These are phyloP conservation scores for Termitomyces titanicus DNA, from an alignment of 768 basidiomycete genomes.

Conservation along the genomic window DNA sequence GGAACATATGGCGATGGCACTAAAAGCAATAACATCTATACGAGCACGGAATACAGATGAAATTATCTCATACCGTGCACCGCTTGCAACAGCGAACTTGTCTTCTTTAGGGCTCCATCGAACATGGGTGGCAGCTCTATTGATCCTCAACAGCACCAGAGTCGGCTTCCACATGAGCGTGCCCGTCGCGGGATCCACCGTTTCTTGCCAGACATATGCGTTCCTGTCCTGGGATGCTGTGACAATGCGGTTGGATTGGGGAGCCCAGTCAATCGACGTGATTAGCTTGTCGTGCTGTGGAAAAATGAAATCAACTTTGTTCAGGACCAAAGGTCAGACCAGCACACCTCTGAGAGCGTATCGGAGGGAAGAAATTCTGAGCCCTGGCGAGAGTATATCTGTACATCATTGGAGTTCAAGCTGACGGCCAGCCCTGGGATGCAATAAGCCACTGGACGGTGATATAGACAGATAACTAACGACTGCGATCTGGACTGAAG, in stretches of 20 bases:
- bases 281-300: constrained; percentile 93
- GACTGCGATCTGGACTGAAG: constrained; percentile 84
- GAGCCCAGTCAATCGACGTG: constrained; percentile 99
- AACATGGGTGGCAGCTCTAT: constrained; percentile 92
- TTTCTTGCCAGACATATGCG: constrained; percentile 96
- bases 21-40: constrained; percentile 21
- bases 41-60: not conserved
- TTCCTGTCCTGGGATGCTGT: constrained; percentile 99
- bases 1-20: constrained; percentile 93
- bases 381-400: constrained; percentile 70
- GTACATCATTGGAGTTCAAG: constrained; percentile 85
- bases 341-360: constrained; percentile 78
- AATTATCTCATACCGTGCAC: constrained; percentile 66
- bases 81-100: constrained; percentile 98
- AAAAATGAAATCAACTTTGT: not conserved
- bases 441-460: constrained; percentile 3
- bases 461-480: constrained; percentile 44
- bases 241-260: constrained; percentile 93
- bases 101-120: constrained; percentile 97
- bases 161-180: constrained; percentile 88
- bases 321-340: not conserved
- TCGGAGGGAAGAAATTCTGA: constrained; percentile 68
- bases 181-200: constrained; percentile 69
- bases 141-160: constrained; percentile 91
- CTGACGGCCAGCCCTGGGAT: constrained; percentile 83